These are phyloP conservation scores for Metschnikowia kunwiensis DNA, from an alignment of 805 yeast species.

Conservation along the genomic window DNA sequence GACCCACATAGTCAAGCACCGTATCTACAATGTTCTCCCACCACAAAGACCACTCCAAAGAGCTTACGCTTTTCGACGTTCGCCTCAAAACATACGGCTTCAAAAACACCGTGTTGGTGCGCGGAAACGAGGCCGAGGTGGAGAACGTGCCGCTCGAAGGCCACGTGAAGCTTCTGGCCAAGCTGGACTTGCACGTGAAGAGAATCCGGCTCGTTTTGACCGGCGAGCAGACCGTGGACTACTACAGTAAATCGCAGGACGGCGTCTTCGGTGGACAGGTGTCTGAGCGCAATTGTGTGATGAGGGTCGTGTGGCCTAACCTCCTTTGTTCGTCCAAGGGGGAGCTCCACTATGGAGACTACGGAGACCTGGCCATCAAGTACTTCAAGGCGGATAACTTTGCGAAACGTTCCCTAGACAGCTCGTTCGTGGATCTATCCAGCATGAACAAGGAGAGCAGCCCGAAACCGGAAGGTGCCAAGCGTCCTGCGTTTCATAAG, in stretches of 20 bases:
- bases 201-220: slow-evolving; percentile 36
- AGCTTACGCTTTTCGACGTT: slow-evolving; percentile 36
- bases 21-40: slow-evolving; percentile 14
- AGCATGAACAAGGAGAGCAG: slow-evolving; percentile 3
- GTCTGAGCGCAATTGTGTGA: slow-evolving; percentile 36
- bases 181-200: slow-evolving; percentile 40
- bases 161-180: slow-evolving; percentile 44
- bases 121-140: slow-evolving; percentile 45
- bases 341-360: slow-evolving; percentile 35
- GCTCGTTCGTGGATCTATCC: slow-evolving; percentile 13
- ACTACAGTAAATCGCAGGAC: slow-evolving; percentile 30
- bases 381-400: slow-evolving; percentile 19
- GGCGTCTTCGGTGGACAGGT: slow-evolving; percentile 34
- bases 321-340: slow-evolving; percentile 42
- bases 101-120: slow-evolving; percentile 41
- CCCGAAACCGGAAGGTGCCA: slow-evolving; percentile 9
- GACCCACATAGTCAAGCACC: no score
- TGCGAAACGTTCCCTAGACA: slow-evolving; percentile 13
- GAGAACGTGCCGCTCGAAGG: slow-evolving; percentile 45
- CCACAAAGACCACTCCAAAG: slow-evolving; percentile 15
- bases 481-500: slow-evolving; percentile 28
- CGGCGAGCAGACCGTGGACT: slow-evolving; percentile 45
- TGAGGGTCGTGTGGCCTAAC: slow-evolving; percentile 49
- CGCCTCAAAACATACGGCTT: slow-evolving; percentile 38
- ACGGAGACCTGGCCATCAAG: slow-evolving; percentile 35